Conservation (phyloP, 306 rosid species). For the Cucumis sativus region DNA sequence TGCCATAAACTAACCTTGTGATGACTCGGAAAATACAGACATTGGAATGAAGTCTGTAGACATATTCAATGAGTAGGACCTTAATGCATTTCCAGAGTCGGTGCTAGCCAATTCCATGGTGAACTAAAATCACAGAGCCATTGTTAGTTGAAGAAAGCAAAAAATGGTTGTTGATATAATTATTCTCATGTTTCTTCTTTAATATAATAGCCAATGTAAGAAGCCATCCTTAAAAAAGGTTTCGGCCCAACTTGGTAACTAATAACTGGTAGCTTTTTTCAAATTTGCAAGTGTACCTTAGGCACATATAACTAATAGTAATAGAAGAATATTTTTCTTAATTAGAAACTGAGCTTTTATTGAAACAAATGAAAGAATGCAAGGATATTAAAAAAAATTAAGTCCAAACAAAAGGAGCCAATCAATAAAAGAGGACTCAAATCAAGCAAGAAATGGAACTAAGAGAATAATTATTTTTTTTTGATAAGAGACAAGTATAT, state of each 20-base stretch:
- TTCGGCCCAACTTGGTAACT: background rate
- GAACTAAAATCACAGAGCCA: slow-evolving; percentile 32
- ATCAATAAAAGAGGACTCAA: background rate
- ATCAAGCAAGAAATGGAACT: background rate
- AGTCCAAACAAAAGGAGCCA: background rate
- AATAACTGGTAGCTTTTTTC: background rate
- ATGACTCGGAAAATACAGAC: slow-evolving; percentile 71
- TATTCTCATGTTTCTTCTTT: background rate
- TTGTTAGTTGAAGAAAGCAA: background rate
- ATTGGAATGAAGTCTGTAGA: slow-evolving; percentile 51
- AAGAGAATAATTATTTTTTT: no score
- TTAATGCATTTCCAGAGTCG: slow-evolving; percentile 45
- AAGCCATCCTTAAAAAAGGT: background rate
- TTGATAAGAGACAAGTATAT: no score
- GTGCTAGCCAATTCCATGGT: slow-evolving; percentile 79
- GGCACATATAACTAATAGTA: background rate
- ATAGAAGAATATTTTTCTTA: background rate
- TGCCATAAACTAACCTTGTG: slow-evolving; percentile 37
- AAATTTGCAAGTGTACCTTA: background rate
- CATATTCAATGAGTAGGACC: slow-evolving; percentile 55
- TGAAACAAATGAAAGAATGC: background rate
- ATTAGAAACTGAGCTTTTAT: background rate
- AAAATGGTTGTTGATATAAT: background rate
- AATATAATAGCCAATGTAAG: background rate
- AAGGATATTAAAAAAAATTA: background rate